These are phyloP conservation scores for Talaromyces marneffei DNA, from an alignment of 2,329 filamentous ascomycete species.

Conservation along the genomic window DNA sequence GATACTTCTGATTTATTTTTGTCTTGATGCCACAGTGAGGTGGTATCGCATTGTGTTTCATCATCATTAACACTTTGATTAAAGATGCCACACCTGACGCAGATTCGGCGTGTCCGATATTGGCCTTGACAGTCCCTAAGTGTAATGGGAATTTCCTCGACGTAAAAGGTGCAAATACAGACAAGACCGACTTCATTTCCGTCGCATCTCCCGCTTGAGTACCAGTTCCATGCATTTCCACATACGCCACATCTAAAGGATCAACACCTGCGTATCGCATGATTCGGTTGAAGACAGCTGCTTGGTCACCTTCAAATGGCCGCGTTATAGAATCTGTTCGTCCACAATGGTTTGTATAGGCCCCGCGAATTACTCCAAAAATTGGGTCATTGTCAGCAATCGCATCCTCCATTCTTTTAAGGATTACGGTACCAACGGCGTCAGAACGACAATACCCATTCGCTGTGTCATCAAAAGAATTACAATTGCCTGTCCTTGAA, in stretches of 20 bases:
- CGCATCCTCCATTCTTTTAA: constrained; percentile 19
- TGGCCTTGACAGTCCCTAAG: constrained; percentile 27
- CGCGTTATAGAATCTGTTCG: constrained; percentile 10
- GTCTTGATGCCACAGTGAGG: constrained; percentile 10
- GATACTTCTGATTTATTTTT: neutral
- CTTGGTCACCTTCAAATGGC: constrained; percentile 16
- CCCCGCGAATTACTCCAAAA: constrained; percentile 17
- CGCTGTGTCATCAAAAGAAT: constrained; percentile 16
- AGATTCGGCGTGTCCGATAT: constrained; percentile 41
- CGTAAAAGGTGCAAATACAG: constrained; percentile 19
- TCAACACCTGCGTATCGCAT: constrained; percentile 1
- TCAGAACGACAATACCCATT: constrained; percentile 21
- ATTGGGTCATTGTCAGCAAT: constrained; percentile 18
- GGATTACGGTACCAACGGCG: constrained; percentile 16
- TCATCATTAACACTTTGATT: constrained; percentile 1
- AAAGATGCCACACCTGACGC: constrained; percentile 12
- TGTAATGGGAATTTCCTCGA: constrained; percentile 23
- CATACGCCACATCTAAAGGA: constrained; percentile 23
- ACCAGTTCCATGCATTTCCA: constrained; percentile 29
- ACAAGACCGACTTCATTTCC: constrained; percentile 25
- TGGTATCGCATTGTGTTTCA: neutral
- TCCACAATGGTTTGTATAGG: constrained; percentile 32
- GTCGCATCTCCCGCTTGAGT: constrained; percentile 28
- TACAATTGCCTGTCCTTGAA: neutral
- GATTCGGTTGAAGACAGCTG: neutral